Evolutionary conservation across 2,329 filamentous ascomycete genomes (phyloP), one percentile per base, ranked within the genome.

Genomic region (Epicoccum nigrum): DNA sequence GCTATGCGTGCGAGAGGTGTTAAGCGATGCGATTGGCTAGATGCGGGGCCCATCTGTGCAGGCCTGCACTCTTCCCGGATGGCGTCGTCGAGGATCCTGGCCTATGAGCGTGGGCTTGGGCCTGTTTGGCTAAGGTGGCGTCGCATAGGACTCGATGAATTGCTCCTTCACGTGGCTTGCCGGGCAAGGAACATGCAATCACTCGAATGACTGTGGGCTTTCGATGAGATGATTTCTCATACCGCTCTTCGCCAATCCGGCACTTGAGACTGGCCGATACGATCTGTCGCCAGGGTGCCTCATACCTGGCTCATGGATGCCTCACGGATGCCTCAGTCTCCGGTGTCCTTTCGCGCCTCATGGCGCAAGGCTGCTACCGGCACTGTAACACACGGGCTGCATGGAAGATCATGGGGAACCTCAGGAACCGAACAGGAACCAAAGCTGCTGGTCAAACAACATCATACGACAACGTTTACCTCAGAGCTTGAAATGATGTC

Each of bases 381-480:
- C 45, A 35, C 21, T 45, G 51, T 54, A 45, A 40, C 44, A 48
- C 44, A 21, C 19, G 8, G 39, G 32, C 44, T 45, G 44, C 44
- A 44, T 35, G 16, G 50, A 51, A 58, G 53, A 61, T 57, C 43
- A 51, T 19, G 27, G 28, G 17, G 19, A 39, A 43, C 49, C 43
- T 52, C 43, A 44, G 33, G 33, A 40, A 55, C 46, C 41, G 46
- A 51, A 53, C 43, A 44, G 33, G 33, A 40, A 55, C 46, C 41
- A 45, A 51, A 53, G 20, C 44, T 17, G 53, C 34, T 45, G 55
- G 62, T 68, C 65, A 70, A 70, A 70, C 68, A 65, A 58, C 55
- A 62, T 71, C 65, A 60, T 70, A 71, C 68, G 65, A 70, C 67
- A 58, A 64, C 64, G 68, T 71, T 72, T 71, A 59, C 67, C 42